Evolutionary conservation across 495 filamentous ascomycete genomes (phyloP), one percentile per base, ranked within the genome.

Genomic region (Aspergillus sparsus): DNA sequence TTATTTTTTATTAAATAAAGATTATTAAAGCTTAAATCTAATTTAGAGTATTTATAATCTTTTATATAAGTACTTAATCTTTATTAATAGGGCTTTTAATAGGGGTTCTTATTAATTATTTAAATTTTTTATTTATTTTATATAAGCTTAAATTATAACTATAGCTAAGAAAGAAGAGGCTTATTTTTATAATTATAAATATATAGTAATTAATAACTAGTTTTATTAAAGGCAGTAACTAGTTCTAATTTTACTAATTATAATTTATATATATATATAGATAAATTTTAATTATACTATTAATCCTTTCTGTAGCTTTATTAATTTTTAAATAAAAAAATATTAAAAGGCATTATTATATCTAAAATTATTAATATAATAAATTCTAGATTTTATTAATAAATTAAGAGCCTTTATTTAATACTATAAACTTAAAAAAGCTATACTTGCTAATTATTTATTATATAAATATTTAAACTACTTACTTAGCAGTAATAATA

Each of bases 191-290:
- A 45, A 7, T 45, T 13, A 5, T 15, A 8, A 45, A n/a, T 45
- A 45, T 45, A 45, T 45, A 45, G 13, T 41, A 41, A 41, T 41
- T 41, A 41, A 41, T 41, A 9, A 41, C 13, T 41, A 41, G 13
- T 41, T 45, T 45, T 8, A n/a, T n/a, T 45, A 45, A 13, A 13
- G 16, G 16, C 16, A 45, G 13, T 8, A 45, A 15, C 41, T 45
- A 33, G 16, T 45, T 35, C 15, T 45, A 35, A 33, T 33, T 46
- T 45, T 56, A 46, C 34, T 56, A 56, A 13, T 44, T 56, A 56
- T 56, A 56, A 11, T 15, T 32, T 47, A 33, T 46, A 45, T 45
- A 47, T 56, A 45, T 47, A 49, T 57, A 45, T 7, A 45, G 16
- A 8, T 13, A 45, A 15, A 13, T 13, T 13, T n/a, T 5, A 7